Evolutionary conservation across 169 alveolate species (phyloP).

Genomic region (Besnoitia besnoiti): DNA sequence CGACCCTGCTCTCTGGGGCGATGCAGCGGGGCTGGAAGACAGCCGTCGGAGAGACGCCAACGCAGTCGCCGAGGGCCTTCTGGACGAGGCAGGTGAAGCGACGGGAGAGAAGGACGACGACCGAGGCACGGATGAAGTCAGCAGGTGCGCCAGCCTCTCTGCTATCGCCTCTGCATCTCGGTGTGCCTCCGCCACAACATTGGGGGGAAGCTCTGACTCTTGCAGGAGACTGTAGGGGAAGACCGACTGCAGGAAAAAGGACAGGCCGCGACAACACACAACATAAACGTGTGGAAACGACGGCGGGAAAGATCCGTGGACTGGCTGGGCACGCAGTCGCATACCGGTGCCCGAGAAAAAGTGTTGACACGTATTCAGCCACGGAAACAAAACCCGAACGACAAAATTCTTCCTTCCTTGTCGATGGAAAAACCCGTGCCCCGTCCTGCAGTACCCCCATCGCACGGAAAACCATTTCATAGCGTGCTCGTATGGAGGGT

Average conservation of each 20-base stretch:
- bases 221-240: constrained; percentile 26
- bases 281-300: neutral
- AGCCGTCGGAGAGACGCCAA: neutral
- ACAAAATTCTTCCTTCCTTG: too few relatives aligned
- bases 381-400: neutral
- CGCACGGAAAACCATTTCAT: too few relatives aligned
- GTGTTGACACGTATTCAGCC: too few relatives aligned
- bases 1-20: neutral
- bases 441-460: too few relatives aligned
- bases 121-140: neutral
- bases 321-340: too few relatives aligned
- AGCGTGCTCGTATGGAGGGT: too few relatives aligned
- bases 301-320: too few relatives aligned
- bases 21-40: neutral
- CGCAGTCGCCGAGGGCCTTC: neutral
- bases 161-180: neutral
- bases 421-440: too few relatives aligned
- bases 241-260: neutral
- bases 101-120: neutral
- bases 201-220: constrained; percentile 1
- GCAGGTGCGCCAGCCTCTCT: constrained; percentile 3
- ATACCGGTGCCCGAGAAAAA: too few relatives aligned
- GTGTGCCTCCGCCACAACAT: neutral
- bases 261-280: neutral
- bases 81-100: neutral